Conservation (phyloP, 1,139 yeast species). For the Zhuliangozyma parablackwelliae region DNA sequence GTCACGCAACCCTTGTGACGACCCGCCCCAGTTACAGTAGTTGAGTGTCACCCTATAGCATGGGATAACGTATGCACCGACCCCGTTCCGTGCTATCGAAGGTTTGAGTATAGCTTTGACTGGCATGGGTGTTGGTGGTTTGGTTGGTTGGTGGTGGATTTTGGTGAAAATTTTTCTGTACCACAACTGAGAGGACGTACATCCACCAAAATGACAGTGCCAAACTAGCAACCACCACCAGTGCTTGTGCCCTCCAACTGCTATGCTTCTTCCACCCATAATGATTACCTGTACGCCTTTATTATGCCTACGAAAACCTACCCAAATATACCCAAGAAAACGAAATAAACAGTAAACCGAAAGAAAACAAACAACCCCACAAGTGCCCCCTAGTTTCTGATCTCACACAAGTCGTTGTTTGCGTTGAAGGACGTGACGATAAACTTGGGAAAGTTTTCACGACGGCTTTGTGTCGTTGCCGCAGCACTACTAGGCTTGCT, state of each 20-base stretch:
- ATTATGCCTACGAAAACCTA: neutral
- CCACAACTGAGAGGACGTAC: too few species aligned
- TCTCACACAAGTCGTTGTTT: constrained; percentile 24
- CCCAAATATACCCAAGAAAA: neutral
- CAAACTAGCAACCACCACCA: too few species aligned
- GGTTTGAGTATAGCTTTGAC: constrained; percentile 50
- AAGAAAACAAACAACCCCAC: neutral
- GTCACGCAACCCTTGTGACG: constrained; percentile 78
- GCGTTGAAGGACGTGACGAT: constrained; percentile 24
- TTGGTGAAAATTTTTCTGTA: too few species aligned
- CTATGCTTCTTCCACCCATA: too few species aligned
- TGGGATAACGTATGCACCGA: constrained; percentile 72
- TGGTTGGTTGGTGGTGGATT: neutral
- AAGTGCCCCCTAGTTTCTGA: constrained; percentile 6
- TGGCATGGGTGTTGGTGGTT: constrained; percentile 26
- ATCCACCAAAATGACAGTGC: too few species aligned
- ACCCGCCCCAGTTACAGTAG: constrained; percentile 94
- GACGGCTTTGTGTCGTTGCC: neutral
- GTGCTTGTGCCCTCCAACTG: too few species aligned
- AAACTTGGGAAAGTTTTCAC: constrained; percentile 13
- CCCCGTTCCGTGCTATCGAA: constrained; percentile 69
- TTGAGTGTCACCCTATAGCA: constrained; percentile 70
- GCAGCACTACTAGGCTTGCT: neutral
- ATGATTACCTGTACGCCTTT: too few species aligned
- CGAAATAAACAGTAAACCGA: neutral